Evolutionary conservation across 169 alveolate species (phyloP), one percentile per base, ranked within the genome.

Genomic region (Plasmodium knowlesi): DNA sequence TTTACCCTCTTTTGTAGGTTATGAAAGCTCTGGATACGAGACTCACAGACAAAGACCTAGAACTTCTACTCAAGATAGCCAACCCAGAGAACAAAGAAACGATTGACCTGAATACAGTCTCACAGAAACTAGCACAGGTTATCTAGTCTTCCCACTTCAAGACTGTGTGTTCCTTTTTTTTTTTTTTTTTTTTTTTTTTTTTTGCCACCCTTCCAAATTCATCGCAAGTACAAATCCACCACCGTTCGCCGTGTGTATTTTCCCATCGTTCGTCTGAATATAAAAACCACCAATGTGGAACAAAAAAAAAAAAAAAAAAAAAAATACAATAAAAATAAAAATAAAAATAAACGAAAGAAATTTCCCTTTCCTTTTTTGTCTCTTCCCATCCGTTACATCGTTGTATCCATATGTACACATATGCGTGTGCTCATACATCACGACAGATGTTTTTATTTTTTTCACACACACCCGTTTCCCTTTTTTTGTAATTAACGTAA

Each of bases 11-110:
- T 34, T 30, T 30, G 22, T 1, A 85, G 93, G 67, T 85, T 30
- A 85, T 85, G 93, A 85, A 73, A 14, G 93, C 93, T 6, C 67
- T 85, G 34, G 93, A 85, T 39, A 85, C 93, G 16, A 85, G 85
- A 73, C 43, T 85, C 67, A 72, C 93, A 16, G 93, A 85, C 16
- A 85, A 76, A 22, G 93, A 85, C 50, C 41, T 85, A 14, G 67
- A 85, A 2, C 30, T 85, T 1, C 67, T 85, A 22, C 39, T 85
- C 37, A 39, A 85, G 37, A 85, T 85, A 53, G 30, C 93, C 5
- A 85, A 85, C 32, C 93, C 93, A 25, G 84, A 85, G 10, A 85
- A 85, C 10, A 76, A 85, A 74, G 78, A 73, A 5, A 85, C 85
- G 46, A n/a, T 85, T 19, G 73, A 85, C 30, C 83, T 85, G 39